A percentile compares a stretch with the other conserved stretches of the same genome.
Evolutionary conservation across 140 eudicot species (phyloP).

Genomic region (Erigeron philadelphicus): DNA sequence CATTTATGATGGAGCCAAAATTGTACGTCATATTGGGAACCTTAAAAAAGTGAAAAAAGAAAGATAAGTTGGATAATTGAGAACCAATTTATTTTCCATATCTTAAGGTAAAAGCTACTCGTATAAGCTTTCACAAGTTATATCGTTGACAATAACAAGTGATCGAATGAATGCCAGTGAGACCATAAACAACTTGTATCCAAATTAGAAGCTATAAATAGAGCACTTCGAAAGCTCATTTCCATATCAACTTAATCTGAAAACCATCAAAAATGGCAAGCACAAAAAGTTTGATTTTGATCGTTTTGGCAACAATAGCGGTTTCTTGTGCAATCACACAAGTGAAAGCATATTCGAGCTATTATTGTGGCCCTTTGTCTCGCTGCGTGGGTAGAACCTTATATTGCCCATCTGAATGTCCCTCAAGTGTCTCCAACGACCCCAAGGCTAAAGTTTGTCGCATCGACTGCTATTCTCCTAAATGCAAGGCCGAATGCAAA

Average conservation of each 20-base stretch:
- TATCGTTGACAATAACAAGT: conserved; percentile 20
- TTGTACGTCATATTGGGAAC: too few relatives aligned
- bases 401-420: conserved; percentile 52
- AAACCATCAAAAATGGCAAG: conserved; percentile 21
- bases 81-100: conserved; percentile 13
- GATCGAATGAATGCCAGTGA: conserved; percentile 16
- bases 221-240: not conserved
- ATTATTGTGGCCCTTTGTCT: conserved; percentile 27
- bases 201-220: conserved; percentile 22
- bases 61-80: not conserved
- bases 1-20: too few relatives aligned
- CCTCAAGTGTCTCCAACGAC: conserved; percentile 32
- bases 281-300: conserved; percentile 6
- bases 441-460: conserved; percentile 43
- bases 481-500: conserved; percentile 37
- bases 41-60: not conserved
- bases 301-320: conserved; percentile 17
- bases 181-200: conserved; percentile 5
- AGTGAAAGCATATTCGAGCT: conserved; percentile 29
- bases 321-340: conserved; percentile 22
- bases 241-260: not conserved
- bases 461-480: conserved; percentile 37
- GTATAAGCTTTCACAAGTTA: conserved; percentile 21
- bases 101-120: conserved; percentile 31
- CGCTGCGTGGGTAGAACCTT: conserved; percentile 31